A percentile compares a stretch with the other conserved stretches of the same genome.
Conservation (phyloP, 495 filamentous ascomycete species). For the Penicillium desertorum region DNA sequence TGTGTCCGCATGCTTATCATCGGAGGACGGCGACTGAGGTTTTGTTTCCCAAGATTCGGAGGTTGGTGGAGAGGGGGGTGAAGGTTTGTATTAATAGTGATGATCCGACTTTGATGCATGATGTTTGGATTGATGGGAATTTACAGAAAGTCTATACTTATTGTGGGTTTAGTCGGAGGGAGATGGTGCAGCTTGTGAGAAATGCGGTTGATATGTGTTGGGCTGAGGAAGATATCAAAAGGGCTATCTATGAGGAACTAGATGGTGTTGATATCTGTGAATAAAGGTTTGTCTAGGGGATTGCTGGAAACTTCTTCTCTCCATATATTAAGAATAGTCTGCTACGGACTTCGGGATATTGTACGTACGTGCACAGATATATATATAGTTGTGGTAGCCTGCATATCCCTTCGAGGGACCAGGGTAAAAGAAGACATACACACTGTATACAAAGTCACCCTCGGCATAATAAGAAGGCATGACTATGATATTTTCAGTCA, state of each 20-base stretch:
- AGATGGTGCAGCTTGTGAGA: conserved; percentile 36
- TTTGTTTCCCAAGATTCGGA: conserved; percentile 39
- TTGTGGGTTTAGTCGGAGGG: conserved; percentile 31
- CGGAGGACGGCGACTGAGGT: conserved; percentile 38
- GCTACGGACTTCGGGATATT: no score
- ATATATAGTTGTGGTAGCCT: no score
- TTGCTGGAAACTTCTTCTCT: no score
- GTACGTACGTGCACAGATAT: no score
- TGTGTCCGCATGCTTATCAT: conserved; percentile 46
- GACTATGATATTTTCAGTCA: no score
- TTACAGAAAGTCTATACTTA: conserved; percentile 39
- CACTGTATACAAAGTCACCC: no score
- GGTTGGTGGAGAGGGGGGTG: conserved; percentile 37
- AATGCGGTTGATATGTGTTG: conserved; percentile 45
- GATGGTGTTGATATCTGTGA: conserved; percentile 13
- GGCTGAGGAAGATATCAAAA: conserved; percentile 33
- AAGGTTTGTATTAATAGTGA: conserved; percentile 41
- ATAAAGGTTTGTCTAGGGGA: background rate
- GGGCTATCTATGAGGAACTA: conserved; percentile 23
- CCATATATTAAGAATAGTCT: no score
- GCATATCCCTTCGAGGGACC: no score
- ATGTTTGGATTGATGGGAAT: conserved; percentile 45
- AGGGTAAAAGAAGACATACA: no score
- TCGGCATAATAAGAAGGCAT: no score
- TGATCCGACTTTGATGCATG: conserved; percentile 46